phyloP scores from a whole-genome alignment of 768 basidiomycete species.

The Pholiota molesta region DNA sequence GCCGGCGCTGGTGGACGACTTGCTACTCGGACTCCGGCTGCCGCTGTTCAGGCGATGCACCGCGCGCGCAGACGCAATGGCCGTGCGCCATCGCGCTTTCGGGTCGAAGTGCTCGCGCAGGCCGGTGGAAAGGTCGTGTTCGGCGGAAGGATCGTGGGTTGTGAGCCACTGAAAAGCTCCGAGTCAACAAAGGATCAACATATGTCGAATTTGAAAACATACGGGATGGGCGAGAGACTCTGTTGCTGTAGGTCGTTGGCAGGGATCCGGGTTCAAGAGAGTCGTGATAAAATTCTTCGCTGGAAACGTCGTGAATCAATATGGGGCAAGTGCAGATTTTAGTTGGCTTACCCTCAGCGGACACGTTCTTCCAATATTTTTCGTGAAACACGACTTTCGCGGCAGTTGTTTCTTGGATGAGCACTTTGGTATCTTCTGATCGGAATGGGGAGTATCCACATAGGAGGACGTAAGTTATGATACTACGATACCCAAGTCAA shows the following conservation, averaged over 20 bases:
- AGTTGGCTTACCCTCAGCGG: constrained; percentile 58
- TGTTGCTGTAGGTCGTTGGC: constrained; percentile 69
- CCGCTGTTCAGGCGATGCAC: constrained; percentile 41
- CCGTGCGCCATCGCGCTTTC: constrained; percentile 70
- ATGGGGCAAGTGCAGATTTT: too few relatives aligned
- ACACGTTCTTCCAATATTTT: constrained; percentile 92
- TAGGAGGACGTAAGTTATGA: constrained; percentile 93
- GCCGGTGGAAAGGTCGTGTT: constrained; percentile 73
- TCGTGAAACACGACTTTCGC: constrained; percentile 92
- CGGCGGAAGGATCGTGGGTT: constrained; percentile 60
- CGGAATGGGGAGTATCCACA: constrained; percentile 97
- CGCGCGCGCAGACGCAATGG: constrained; percentile 58
- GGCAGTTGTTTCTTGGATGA: constrained; percentile 82
- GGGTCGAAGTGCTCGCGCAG: constrained; percentile 86
- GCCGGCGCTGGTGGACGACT: constrained; percentile 23
- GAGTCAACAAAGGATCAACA: background rate
- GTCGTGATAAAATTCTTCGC: constrained; percentile 84
- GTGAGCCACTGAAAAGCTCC: constrained; percentile 68
- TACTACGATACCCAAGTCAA: constrained; percentile 41
- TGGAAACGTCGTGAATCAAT: constrained; percentile 28
- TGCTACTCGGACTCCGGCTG: constrained; percentile 13
- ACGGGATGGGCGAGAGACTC: constrained; percentile 74
- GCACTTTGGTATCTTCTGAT: constrained; percentile 72
- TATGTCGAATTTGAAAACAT: constrained; percentile 24
- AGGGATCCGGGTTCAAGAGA: constrained; percentile 73